Conservation (phyloP, 208 protist genomes). For the Leishmania amazonensis region DNA sequence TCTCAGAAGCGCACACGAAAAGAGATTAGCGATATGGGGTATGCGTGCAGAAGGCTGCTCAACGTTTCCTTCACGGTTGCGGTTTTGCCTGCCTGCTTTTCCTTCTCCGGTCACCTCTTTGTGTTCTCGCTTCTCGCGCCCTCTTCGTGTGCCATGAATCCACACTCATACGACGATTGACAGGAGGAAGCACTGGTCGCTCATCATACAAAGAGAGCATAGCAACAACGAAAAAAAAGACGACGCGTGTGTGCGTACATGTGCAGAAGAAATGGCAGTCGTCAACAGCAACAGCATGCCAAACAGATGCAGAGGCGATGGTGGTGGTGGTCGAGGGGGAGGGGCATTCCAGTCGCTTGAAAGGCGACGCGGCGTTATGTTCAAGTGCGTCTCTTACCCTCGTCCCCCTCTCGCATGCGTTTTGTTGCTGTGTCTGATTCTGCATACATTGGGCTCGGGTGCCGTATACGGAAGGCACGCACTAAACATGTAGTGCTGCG, state of each 20-base stretch:
- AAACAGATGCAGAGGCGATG: not conserved
- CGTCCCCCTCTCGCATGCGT: not conserved
- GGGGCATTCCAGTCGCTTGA: not conserved
- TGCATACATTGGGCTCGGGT: not conserved
- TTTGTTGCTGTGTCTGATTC: not conserved
- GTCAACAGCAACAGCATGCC: not conserved
- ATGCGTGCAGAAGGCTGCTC: not conserved
- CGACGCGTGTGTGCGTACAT: not conserved
- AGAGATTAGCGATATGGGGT: not conserved
- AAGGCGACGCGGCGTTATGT: not conserved
- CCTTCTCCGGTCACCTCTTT: not conserved
- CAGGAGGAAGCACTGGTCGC: not conserved
- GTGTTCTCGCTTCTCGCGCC: not conserved
- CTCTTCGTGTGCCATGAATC: not conserved
- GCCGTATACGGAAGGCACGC: not conserved
- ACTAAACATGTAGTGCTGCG: not conserved
- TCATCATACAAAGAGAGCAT: not conserved
- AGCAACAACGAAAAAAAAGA: not conserved
- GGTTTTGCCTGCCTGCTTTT: not conserved
- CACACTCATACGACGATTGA: not conserved
- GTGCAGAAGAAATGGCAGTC: not conserved
- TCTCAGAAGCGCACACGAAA: not conserved
- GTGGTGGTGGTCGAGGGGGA: too few species aligned
- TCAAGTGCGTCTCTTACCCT: not conserved
- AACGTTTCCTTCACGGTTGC: not conserved